Evolutionary conservation across 1,284 basidiomycete species (phyloP).

Genomic region (Cutaneotrichosporon curvatum): DNA sequence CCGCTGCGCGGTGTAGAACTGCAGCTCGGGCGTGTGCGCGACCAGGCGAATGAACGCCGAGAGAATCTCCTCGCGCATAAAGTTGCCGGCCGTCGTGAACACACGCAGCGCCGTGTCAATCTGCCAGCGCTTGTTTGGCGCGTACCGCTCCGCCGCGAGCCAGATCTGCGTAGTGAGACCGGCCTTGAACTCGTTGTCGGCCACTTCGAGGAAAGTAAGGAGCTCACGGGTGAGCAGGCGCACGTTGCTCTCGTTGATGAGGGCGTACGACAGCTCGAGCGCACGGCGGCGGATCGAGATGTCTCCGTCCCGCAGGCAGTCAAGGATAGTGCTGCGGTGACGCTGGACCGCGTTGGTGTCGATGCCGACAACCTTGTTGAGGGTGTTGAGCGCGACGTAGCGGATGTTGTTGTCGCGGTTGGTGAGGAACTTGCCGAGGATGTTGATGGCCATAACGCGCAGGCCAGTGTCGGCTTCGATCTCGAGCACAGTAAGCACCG

Average conservation of each 20-base stretch:
- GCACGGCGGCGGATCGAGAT: conserved; percentile 97
- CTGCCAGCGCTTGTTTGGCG: conserved; percentile 98
- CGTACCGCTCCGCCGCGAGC: conserved; percentile 90
- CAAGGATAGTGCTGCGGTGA: conserved; percentile 95
- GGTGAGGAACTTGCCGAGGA: conserved; percentile 94
- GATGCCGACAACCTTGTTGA: conserved; percentile 97
- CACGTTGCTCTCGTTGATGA: conserved; percentile 94
- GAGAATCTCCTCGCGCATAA: conserved; percentile 92
- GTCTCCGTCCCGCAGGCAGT: conserved; percentile 95
- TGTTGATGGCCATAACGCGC: conserved; percentile 99
- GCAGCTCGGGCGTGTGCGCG: conserved; percentile 93
- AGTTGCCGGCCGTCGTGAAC: conserved; percentile 96
- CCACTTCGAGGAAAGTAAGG: conserved; percentile 92
- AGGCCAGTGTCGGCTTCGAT: conserved; percentile 95
- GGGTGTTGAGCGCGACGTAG: conserved; percentile 97
- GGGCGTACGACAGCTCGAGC: conserved; percentile 91
- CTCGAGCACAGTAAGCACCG: conserved; percentile 93
- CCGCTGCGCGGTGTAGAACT: conserved; percentile 90
- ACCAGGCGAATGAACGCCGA: conserved; percentile 93
- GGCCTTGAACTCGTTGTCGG: conserved; percentile 98
- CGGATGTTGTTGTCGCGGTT: conserved; percentile 99
- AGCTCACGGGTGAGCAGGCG: conserved; percentile 86
- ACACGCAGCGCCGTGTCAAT: conserved; percentile 95
- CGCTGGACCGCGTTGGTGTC: conserved; percentile 98
- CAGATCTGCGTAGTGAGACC: conserved; percentile 97